Evolutionary conservation across 148 eudicot genomes (phyloP), one percentile per base, ranked within the genome.

Genomic region (Tetragonia tetragonoides): DNA sequence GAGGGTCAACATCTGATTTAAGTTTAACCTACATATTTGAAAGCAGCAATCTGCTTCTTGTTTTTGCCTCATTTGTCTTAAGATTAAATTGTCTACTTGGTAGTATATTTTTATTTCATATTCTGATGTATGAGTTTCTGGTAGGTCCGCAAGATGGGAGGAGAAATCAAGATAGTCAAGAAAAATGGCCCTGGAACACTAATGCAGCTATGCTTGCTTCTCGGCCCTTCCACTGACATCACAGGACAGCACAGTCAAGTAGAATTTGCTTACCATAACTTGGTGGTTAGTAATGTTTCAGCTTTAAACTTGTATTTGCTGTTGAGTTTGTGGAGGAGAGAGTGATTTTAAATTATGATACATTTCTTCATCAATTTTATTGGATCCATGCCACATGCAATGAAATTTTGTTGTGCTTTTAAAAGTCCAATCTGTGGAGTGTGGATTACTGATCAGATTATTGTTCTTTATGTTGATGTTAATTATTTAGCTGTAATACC

Each of bases 61-160:
- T 44, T 44, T 44, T 9, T 44, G 47, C 47, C 47, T 44, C 9
- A 5, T 5, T 44, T 9, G 9, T 5, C 9, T 9, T 44, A 1
- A 44, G 47, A 49, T 28, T 28, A 28, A 61, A 56, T 64, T 56
- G 14, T 5, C 44, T 38, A 63, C 11, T 62, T 6, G 7, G 15
- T 66, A 39, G 20, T 21, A 47, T 67, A n/a, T 68, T 51, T 16
- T 9, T 69, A 12, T 74, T 68, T 34, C 21, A 56, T 62, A 17
- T 79, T 56, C 69, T 64, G n/a, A 77, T 41, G n/a, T 46, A 20
- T 44, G 65, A 2, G 24, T 7, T 66, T 70, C 75, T 84, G 62
- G 72, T 90, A 95, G 99, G 97, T 95, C 20, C 87, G 89, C 73
- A 86, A 95, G 85, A 95, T 95, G 99, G 94, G 97, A 77, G 99